A percentile compares a stretch with the other conserved stretches of the same genome.
phyloP scores from a whole-genome alignment of 164 flowering plant species.

The Brasenia schreberi region DNA sequence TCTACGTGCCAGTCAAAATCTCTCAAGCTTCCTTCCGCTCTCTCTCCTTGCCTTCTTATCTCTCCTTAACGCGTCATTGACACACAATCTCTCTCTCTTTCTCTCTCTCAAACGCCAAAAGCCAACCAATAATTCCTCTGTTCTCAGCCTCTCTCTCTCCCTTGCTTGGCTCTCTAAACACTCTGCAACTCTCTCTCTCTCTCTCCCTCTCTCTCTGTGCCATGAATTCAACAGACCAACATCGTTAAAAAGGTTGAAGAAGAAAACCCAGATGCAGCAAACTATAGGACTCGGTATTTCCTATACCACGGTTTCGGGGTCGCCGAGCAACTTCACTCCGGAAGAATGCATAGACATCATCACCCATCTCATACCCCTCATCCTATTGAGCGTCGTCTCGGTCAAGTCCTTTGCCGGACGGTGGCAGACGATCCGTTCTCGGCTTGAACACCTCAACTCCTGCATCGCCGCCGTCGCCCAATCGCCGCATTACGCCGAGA shows the following conservation, averaged over 20 bases:
- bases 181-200: not conserved
- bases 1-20: not conserved
- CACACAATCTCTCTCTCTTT: not conserved
- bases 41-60: not conserved
- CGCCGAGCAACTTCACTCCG: conserved; percentile 15
- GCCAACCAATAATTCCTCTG: too few relatives aligned
- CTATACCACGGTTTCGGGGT: conserved; percentile 35
- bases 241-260: not conserved
- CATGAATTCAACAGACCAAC: conserved; percentile 16
- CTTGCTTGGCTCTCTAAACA: not conserved
- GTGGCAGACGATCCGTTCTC: conserved; percentile 26
- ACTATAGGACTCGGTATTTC: conserved; percentile 15
- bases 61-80: not conserved
- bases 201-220: not conserved
- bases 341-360: conserved; percentile 20
- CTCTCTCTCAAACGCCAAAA: not conserved
- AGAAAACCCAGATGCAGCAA: conserved; percentile 1
- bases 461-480: conserved; percentile 15
- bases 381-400: conserved; percentile 14
- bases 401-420: conserved; percentile 24
- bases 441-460: conserved; percentile 18
- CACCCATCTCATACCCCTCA: conserved; percentile 12
- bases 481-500: conserved; percentile 32
- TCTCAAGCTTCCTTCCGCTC: not conserved
- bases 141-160: too few relatives aligned